Conservation (phyloP, 2,329 filamentous ascomycete genomes). For the Celoporthe dispersa region DNA sequence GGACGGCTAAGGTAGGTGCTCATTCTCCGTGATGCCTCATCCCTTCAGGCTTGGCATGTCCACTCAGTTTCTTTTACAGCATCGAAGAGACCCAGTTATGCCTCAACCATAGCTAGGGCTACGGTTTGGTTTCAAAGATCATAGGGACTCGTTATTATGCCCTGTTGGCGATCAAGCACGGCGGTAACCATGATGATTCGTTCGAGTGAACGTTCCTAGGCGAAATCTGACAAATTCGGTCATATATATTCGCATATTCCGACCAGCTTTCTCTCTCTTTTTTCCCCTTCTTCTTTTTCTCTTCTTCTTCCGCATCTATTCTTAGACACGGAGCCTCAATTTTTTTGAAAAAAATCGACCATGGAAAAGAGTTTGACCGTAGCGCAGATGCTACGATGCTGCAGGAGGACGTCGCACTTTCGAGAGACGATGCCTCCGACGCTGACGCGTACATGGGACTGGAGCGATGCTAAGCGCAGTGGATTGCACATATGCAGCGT, state of each 20-base stretch:
- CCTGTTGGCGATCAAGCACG: background rate
- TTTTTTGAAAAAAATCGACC: background rate
- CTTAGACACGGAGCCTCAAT: background rate
- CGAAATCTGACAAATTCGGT: background rate
- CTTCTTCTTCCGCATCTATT: background rate
- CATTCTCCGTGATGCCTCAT: background rate
- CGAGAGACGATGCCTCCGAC: conserved; percentile 5
- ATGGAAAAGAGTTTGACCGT: conserved; percentile 2
- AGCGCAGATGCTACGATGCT: background rate
- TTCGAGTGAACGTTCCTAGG: background rate
- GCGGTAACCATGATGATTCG: background rate
- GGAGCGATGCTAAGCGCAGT: background rate
- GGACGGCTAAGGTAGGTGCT: background rate
- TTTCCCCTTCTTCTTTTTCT: background rate
- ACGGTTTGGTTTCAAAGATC: background rate
- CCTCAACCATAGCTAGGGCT: background rate
- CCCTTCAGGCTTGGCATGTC: background rate
- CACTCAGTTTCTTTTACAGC: background rate
- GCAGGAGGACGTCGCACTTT: background rate
- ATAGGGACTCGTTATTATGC: background rate
- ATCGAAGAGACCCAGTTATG: background rate
- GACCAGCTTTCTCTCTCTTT: background rate
- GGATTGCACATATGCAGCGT: background rate
- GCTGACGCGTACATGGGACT: conserved; percentile 8
- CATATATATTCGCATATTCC: background rate